These are phyloP conservation scores for Phoma sp. DNA, from an alignment of 2,329 filamentous ascomycete genomes.

Conservation along the genomic window DNA sequence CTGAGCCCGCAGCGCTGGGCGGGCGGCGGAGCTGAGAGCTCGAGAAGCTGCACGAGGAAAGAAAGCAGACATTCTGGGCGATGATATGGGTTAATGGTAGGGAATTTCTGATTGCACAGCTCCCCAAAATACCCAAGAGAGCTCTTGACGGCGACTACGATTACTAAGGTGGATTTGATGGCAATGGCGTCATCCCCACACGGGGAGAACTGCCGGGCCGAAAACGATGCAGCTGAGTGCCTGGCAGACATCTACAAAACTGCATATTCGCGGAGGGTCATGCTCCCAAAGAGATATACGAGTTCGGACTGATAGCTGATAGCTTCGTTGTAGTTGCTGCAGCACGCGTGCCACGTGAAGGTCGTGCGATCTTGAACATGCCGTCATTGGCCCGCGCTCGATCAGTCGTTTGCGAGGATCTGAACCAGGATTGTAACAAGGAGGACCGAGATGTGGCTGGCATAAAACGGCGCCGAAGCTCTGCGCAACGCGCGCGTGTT, in stretches of 20 bases:
- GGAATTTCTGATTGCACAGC: background rate
- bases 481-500: conserved; percentile 10
- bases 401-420: background rate
- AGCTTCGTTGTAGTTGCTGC: background rate
- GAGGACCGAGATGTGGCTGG: conserved; percentile 10
- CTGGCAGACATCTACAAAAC: background rate
- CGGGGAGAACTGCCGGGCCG: conserved; percentile 1
- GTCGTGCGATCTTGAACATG: conserved; percentile 9
- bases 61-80: conserved; percentile 42
- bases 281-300: background rate
- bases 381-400: conserved; percentile 8
- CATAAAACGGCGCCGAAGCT: conserved; percentile 10
- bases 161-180: conserved; percentile 5
- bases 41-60: conserved; percentile 45
- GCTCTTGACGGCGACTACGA: background rate
- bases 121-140: background rate
- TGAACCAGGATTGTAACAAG: conserved; percentile 24
- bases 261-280: background rate
- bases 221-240: background rate
- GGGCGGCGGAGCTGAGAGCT: conserved; percentile 37
- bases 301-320: background rate
- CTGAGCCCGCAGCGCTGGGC: conserved; percentile 34
- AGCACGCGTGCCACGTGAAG: conserved; percentile 6
- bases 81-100: background rate
- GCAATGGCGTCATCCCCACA: conserved; percentile 15